Evolutionary conservation across 1,139 yeast genomes (phyloP).

Genomic region (Maudiozyma humilis): DNA sequence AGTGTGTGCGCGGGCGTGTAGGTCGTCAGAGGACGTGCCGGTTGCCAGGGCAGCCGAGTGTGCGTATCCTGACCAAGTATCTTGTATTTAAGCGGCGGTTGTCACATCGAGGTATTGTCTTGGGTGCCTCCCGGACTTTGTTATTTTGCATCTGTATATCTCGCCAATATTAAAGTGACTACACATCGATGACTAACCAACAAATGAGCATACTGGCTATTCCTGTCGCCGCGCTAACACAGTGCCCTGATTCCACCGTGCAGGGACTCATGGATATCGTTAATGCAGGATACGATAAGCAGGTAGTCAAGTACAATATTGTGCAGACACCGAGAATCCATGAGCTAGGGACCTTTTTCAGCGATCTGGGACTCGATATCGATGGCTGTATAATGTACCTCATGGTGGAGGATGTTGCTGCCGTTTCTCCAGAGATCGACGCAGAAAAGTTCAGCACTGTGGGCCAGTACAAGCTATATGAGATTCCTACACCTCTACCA

Average conservation of each 20-base stretch:
- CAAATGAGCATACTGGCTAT: slow-evolving; percentile 5
- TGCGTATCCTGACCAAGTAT: no score
- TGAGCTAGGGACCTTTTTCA: slow-evolving; percentile 22
- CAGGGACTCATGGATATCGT: slow-evolving; percentile 14
- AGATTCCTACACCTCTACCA: neutral
- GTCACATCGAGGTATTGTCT: no score
- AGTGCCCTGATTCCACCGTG: slow-evolving; percentile 8
- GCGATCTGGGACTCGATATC: slow-evolving; percentile 30
- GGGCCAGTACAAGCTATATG: neutral
- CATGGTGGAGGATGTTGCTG: slow-evolving; percentile 9
- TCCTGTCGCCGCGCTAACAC: slow-evolving; percentile 5
- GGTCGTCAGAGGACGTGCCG: no score
- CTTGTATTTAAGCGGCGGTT: neutral
- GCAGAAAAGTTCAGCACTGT: neutral
- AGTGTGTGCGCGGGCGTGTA: no score
- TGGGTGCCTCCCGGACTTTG: no score
- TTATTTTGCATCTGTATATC: neutral
- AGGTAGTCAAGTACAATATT: slow-evolving; percentile 38
- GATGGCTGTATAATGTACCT: slow-evolving; percentile 15
- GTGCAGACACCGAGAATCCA: slow-evolving; percentile 42
- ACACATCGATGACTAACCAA: slow-evolving; percentile 2
- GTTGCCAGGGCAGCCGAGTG: no score
- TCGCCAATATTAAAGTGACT: neutral
- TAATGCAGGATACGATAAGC: slow-evolving; percentile 45
- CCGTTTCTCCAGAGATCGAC: neutral